Base-by-base conservation (phyloP, 2,329 filamentous ascomycete species). In the Didymellaceae sp. region DNA sequence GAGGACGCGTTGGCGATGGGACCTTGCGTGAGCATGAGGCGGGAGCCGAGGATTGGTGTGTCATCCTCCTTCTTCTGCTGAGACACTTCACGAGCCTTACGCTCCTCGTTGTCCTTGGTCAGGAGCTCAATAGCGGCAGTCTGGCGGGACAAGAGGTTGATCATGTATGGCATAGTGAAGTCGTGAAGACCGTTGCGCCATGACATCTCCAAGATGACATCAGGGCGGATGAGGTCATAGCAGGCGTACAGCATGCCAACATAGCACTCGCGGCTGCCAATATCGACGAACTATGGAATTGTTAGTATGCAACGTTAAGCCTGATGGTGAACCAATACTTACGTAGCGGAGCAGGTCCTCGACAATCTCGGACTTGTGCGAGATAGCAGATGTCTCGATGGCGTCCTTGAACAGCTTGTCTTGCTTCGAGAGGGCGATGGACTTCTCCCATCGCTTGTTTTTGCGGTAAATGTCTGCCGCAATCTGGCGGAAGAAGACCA, bases 391-490 rank as follows among this genome's bases (percentile, higher is more conserved):
- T 11, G 94, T 99, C 82, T 99, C 94, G 58, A 99, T 97, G 20
- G 95, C 94, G 77, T 99, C 94, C 82, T 97, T 97, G 87, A 94
- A 99, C 13, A 99, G 82, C 84, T 97, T 97, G 80, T 99, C 94
- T 75, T 99, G 93, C 83, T 99, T 99, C 13, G 93, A 97, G 37
- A 99, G 81, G 25, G 91, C 86, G 74, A 99, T 99, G 4, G 92
- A 97, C 80, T 97, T 97, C 80, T 97, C 93, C 95, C 95, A 99
- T 58, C 94, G 86, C 88, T 97, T 97, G 82, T 96, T 97, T 84
- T 97, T 99, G 74, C 95, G 91, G 81, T 97, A 99, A 75, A 99
- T 99, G 77, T 83, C 96, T 61, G 95, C 91, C 4, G 94, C 94
- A 69, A 99, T 96, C 77, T 99, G 94, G 70, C 94, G 88, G 88